Percentiles rank a stretch among this genome's conserved stretches.
Conservation (phyloP, 2,329 filamentous ascomycete species). For the Tolypocladium amazonense region DNA sequence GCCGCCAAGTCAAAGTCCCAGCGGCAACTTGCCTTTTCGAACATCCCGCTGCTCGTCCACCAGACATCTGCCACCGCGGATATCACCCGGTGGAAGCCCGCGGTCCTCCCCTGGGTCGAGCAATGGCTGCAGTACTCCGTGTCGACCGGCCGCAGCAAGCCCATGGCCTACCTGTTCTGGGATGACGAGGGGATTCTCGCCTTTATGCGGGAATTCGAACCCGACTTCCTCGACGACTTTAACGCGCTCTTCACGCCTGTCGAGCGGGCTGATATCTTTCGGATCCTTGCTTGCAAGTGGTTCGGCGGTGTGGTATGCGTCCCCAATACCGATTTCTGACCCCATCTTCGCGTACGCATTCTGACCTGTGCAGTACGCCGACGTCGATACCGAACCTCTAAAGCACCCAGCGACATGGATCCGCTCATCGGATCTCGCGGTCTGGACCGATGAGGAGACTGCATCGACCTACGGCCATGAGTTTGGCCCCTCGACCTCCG, state of each 20-base stretch:
- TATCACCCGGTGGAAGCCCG: conserved; percentile 7
- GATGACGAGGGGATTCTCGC: conserved; percentile 8
- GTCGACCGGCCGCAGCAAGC: background rate
- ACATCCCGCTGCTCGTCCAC: conserved; percentile 14
- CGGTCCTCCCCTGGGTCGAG: conserved; percentile 10
- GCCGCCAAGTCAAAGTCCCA: conserved; percentile 5
- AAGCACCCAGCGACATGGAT: conserved; percentile 11
- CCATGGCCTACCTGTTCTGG: conserved; percentile 16
- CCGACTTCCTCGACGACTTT: conserved; percentile 7
- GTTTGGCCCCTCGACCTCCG: background rate
- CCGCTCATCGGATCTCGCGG: conserved; percentile 7
- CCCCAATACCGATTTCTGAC: background rate
- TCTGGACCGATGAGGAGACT: conserved; percentile 10
- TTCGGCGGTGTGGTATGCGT: conserved; percentile 13
- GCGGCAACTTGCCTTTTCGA: conserved; percentile 10
- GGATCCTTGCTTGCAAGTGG: conserved; percentile 10
- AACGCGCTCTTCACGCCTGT: conserved; percentile 8
- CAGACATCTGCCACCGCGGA: conserved; percentile 10
- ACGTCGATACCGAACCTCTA: conserved; percentile 13
- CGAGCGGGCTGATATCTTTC: conserved; percentile 13
- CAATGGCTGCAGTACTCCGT: conserved; percentile 10
- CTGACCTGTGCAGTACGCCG: conserved; percentile 10
- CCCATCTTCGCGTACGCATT: background rate
- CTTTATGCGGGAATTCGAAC: conserved; percentile 10
- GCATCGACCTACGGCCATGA: conserved; percentile 4